Evolutionary conservation across 805 yeast species (phyloP), one percentile per base, ranked within the genome.

Genomic region (Zygosaccharomyces gambellarensis): DNA sequence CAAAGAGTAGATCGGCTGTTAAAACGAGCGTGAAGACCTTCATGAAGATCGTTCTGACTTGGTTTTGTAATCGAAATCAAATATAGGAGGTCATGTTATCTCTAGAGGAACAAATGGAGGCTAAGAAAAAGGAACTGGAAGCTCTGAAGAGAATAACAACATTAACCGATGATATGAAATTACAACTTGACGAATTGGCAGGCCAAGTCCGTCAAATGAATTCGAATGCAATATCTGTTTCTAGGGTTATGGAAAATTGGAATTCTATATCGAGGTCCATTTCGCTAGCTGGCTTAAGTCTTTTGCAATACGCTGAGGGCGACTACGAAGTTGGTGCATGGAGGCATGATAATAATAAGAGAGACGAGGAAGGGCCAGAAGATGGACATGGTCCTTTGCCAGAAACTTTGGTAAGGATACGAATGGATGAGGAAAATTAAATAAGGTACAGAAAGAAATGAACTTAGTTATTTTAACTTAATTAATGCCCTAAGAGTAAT

Each of bases 341-440:
- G 67, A 49, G 67, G 12, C 69, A 63, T 5, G 65, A 63, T 12
- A 81, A n/a, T 59, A 79, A 50, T 55, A 46, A 55, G 1, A 57
- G 58, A 11, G 48, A 55, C 1, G 65, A 65, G 29, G 71, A 67
- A n/a, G 66, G 61, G 38, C 57, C 60, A 27, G 53, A 53, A 6
- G 62, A 62, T 29, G 49, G 44, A 17, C 68, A 63, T 1, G 65
- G 70, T 2, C 84, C 87, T 1, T 65, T 80, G 40, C 88, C 90
- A 0, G 90, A 83, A 58, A 72, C 85, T 0, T 66, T 85, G 54
- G 84, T 85, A 3, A 70, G 90, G 43, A 73, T 85, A 29, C 72
- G 76, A 42, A 61, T 81, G 12, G 74, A 75, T 39, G 71, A 74
- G 27, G 48, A 46, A 11, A 36, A 48, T 29, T 45, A 23, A 22